Conservation (phyloP, 305 asterid species). For the Solanum hybrid region DNA sequence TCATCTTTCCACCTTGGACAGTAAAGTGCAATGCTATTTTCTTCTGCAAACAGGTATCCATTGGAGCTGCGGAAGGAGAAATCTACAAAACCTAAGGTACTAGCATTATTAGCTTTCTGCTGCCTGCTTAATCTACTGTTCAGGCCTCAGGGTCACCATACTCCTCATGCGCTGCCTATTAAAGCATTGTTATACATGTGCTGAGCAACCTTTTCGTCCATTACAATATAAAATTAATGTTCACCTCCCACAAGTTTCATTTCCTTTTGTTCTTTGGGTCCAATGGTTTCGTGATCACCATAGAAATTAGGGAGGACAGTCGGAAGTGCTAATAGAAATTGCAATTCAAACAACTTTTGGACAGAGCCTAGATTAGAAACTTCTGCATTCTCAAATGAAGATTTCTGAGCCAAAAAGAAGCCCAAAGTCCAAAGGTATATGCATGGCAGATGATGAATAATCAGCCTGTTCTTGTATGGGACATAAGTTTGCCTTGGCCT, state of each 20-base stretch:
- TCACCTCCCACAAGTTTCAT: not conserved
- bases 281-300: not conserved
- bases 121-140: not conserved
- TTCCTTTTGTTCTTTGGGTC: not conserved
- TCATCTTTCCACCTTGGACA: not conserved
- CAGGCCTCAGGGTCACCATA: not conserved
- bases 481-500: not conserved
- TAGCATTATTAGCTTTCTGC: not conserved
- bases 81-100: slow-evolving; percentile 76
- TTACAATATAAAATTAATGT: not conserved
- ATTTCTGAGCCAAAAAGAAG: not conserved
- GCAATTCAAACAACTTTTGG: not conserved
- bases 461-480: not conserved
- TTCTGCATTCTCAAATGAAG: not conserved
- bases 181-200: not conserved
- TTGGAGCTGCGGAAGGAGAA: slow-evolving; percentile 92
- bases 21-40: not conserved
- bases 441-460: not conserved
- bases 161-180: not conserved
- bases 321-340: not conserved
- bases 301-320: not conserved
- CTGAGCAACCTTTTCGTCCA: not conserved
- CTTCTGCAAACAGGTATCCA: slow-evolving; percentile 58
- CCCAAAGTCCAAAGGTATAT: not conserved
- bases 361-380: not conserved